A percentile compares a stretch with the other conserved stretches of the same genome.
Evolutionary conservation across 2,329 filamentous ascomycete genomes (phyloP).

Genomic region (Aspergillus sp.): DNA sequence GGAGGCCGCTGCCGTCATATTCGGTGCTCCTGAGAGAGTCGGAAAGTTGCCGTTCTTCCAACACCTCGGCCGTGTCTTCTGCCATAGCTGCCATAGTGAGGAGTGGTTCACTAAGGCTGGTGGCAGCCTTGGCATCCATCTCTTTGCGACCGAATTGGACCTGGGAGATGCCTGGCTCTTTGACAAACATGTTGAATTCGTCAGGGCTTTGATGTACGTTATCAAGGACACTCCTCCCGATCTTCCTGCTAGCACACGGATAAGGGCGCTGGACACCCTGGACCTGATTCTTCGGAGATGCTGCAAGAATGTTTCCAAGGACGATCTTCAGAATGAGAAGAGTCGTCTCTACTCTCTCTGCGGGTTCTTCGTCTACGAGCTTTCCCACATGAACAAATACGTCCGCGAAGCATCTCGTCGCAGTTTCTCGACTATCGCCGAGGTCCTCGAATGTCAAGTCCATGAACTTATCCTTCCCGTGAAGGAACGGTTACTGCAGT

Average conservation of each 20-base stretch:
- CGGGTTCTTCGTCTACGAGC: slow-evolving; percentile 79
- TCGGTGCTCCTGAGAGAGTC: slow-evolving; percentile 70
- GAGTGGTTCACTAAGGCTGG: slow-evolving; percentile 99
- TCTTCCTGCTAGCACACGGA: slow-evolving; percentile 82
- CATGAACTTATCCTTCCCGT: slow-evolving; percentile 87
- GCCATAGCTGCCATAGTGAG: slow-evolving; percentile 93
- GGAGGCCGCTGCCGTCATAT: slow-evolving; percentile 72
- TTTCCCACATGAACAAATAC: slow-evolving; percentile 94
- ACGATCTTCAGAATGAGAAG: slow-evolving; percentile 68
- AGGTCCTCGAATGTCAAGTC: slow-evolving; percentile 73
- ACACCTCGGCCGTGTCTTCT: slow-evolving; percentile 78
- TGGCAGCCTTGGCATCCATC: slow-evolving; percentile 84
- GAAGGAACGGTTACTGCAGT: slow-evolving; percentile 82
- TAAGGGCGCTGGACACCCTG: slow-evolving; percentile 78
- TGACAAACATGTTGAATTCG: slow-evolving; percentile 80
- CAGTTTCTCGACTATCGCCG: slow-evolving; percentile 77
- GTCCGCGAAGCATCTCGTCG: slow-evolving; percentile 84
- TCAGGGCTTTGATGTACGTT: slow-evolving; percentile 89
- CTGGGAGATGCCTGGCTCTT: slow-evolving; percentile 81
- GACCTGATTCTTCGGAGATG: slow-evolving; percentile 76
- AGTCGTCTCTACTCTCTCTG: slow-evolving; percentile 74
- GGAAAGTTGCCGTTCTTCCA: slow-evolving; percentile 80
- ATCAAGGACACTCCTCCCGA: slow-evolving; percentile 98
- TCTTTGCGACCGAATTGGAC: slow-evolving; percentile 79
- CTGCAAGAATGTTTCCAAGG: slow-evolving; percentile 75